A percentile compares a stretch with the other conserved stretches of the same genome.
phyloP scores from a whole-genome alignment of 2,329 filamentous ascomycete species.

The Aspergillus eucalypticola region DNA sequence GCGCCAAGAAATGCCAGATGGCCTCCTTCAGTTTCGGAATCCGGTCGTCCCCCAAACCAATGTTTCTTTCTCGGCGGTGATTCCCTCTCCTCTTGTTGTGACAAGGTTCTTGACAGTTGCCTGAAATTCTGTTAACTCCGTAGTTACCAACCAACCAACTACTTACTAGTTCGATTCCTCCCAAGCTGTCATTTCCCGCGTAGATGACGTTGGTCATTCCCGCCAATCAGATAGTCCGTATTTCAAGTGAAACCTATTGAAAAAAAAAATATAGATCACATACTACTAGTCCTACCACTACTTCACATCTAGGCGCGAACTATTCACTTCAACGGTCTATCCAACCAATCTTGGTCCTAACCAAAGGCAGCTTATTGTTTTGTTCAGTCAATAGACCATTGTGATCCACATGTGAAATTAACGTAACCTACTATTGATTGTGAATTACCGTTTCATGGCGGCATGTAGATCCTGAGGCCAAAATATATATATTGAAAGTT shows the following conservation, averaged over 20 bases:
- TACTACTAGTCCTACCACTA: background rate
- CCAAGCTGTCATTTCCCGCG: background rate
- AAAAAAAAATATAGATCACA: background rate
- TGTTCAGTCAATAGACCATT: background rate
- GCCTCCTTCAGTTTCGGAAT: constrained; percentile 22
- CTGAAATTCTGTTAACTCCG: background rate
- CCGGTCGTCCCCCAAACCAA: constrained; percentile 5
- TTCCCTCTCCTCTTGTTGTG: background rate
- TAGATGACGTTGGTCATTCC: background rate
- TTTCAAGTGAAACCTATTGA: background rate
- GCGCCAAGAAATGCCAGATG: constrained; percentile 42
- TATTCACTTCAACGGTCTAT: background rate
- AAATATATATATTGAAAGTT: background rate
- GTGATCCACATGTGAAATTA: background rate
- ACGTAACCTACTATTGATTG: background rate
- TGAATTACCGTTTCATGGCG: background rate
- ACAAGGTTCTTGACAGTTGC: background rate
- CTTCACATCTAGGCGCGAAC: background rate
- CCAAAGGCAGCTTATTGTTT: background rate
- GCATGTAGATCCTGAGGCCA: background rate
- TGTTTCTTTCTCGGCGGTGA: background rate
- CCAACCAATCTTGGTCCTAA: background rate
- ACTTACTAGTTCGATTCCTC: background rate
- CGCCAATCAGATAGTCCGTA: constrained; percentile 9
- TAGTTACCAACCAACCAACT: background rate